phyloP scores from a whole-genome alignment of 352 stramenopile genomes.

The Pythium apleroticum region DNA sequence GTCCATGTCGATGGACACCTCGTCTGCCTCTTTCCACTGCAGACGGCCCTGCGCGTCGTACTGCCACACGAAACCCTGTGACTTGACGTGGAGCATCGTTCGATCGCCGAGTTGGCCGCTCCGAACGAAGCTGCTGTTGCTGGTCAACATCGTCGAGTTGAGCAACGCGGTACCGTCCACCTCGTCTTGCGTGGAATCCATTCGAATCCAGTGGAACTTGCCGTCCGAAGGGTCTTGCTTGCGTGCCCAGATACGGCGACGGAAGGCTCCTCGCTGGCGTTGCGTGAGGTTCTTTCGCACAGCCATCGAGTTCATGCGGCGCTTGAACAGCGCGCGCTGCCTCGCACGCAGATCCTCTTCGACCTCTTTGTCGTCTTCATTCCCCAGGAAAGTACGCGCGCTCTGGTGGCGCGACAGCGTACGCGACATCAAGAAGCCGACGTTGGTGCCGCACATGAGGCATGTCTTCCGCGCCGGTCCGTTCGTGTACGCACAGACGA shows the following conservation, averaged over 20 bases:
- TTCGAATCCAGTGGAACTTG: slow-evolving; percentile 75
- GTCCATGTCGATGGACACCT: slow-evolving; percentile 72
- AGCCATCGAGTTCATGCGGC: slow-evolving; percentile 65
- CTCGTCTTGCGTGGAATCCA: slow-evolving; percentile 53
- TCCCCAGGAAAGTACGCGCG: slow-evolving; percentile 47
- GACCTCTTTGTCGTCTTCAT: slow-evolving; percentile 34
- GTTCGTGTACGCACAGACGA: slow-evolving; percentile 70
- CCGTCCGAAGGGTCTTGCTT: slow-evolving; percentile 48
- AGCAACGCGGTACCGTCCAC: slow-evolving; percentile 23
- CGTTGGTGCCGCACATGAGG: slow-evolving; percentile 68
- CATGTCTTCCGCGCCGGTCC: slow-evolving; percentile 37
- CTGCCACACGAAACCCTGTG: slow-evolving; percentile 69
- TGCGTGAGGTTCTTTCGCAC: slow-evolving; percentile 63
- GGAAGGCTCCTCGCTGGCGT: slow-evolving; percentile 64
- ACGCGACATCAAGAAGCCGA: slow-evolving; percentile 28
- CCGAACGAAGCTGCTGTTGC: slow-evolving; percentile 21
- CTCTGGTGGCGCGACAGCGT: slow-evolving; percentile 49
- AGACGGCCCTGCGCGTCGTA: slow-evolving; percentile 55
- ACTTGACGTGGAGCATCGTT: slow-evolving; percentile 58
- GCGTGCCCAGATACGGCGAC: slow-evolving; percentile 62
- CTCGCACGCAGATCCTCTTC: slow-evolving; percentile 40
- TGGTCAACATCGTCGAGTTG: slow-evolving; percentile 19
- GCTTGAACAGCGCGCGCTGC: slow-evolving; percentile 67
- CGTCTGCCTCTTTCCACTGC: slow-evolving; percentile 58
- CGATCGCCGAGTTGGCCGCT: slow-evolving; percentile 48